Percentiles rank a stretch among this genome's conserved stretches.
phyloP scores from a whole-genome alignment of 768 basidiomycete species.

The Leccinum ochraceum region DNA sequence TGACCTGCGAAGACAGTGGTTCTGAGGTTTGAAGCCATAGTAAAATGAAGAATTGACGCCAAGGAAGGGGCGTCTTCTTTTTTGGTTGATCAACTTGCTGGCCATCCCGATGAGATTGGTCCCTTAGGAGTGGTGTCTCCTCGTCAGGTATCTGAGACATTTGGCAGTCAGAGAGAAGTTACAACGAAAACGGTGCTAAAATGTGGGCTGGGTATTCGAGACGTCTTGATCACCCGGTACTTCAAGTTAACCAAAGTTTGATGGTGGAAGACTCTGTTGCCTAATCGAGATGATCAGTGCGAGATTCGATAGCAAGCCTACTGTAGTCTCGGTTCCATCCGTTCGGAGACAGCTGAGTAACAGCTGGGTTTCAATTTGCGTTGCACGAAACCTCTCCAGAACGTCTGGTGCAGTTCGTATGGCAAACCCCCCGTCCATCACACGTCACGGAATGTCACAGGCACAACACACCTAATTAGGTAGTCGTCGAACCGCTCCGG shows the following conservation, averaged over 20 bases:
- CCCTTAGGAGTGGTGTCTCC: slow-evolving; percentile 56
- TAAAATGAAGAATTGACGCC: slow-evolving; percentile 67
- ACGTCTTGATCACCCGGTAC: not conserved
- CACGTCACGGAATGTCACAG: no score
- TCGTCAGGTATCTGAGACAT: slow-evolving; percentile 43
- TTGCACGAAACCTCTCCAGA: no score
- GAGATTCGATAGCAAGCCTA: not conserved
- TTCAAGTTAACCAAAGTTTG: no score
- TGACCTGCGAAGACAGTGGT: slow-evolving; percentile 71
- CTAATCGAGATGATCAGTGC: not conserved
- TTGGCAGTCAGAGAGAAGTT: not conserved
- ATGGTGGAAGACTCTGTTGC: not conserved
- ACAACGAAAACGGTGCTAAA: not conserved
- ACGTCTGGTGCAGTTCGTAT: no score
- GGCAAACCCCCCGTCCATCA: no score
- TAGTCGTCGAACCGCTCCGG: no score
- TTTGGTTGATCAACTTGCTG: slow-evolving; percentile 22
- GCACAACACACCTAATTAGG: no score
- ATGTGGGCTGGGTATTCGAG: not conserved
- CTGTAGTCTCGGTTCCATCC: no score
- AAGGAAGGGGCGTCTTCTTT: slow-evolving; percentile 58
- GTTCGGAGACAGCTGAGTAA: no score
- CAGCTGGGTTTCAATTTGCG: no score
- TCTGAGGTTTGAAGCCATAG: slow-evolving; percentile 73
- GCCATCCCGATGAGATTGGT: slow-evolving; percentile 11